Evolutionary conservation across 208 protist genomes (phyloP), one percentile per base, ranked within the genome.

Genomic region (Lotmaria passim): DNA sequence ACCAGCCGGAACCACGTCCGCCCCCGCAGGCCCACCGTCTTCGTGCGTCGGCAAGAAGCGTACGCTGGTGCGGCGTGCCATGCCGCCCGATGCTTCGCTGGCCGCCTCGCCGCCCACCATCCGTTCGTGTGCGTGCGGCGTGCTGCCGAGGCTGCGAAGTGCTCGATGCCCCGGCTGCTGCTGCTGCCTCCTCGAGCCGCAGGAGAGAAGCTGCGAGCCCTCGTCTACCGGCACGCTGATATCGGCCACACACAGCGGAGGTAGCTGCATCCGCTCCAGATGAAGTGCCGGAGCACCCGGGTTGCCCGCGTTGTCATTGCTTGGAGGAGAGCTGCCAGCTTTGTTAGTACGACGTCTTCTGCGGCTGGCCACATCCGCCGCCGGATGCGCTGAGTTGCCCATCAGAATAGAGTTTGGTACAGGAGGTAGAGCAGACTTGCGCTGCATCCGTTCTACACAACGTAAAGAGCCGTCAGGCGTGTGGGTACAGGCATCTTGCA

Each of bases 31-130:
- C 21, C 12, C 53, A 31, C 41, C 39, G 56, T 43, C 39, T 14
- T 47, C 24, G 33, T 44, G 19, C 7, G 8, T 34, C 23, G 30
- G 23, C 55, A 73, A 23, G 46, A 73, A 73, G 4, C 46, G 47
- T 23, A 73, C 67, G 34, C 56, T 64, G 31, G 31, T 17, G 23
- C 56, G 67, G 36, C 65, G 24, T 21, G 53, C 30, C 33, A 46
- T 60, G 39, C 17, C 34, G 30, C 26, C 31, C n/a, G 39, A 19
- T 24, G 19, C 21, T 15, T n/a, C 38, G 30, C 12, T 6, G 7
- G 8, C 1, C 23, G 6, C 3, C 8, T 7, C 47, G 31, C 23
- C 24, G 6, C 24, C 47, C 23, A 15, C 47, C 19, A 19, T 31
- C 17, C 0, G 1, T 3, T 52, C 8, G 7, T 31, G 7, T 5